Percentiles rank a stretch among this genome's conserved stretches.
phyloP scores from a whole-genome alignment of 257 asterid species.

The Nicotiana sylvestris region DNA sequence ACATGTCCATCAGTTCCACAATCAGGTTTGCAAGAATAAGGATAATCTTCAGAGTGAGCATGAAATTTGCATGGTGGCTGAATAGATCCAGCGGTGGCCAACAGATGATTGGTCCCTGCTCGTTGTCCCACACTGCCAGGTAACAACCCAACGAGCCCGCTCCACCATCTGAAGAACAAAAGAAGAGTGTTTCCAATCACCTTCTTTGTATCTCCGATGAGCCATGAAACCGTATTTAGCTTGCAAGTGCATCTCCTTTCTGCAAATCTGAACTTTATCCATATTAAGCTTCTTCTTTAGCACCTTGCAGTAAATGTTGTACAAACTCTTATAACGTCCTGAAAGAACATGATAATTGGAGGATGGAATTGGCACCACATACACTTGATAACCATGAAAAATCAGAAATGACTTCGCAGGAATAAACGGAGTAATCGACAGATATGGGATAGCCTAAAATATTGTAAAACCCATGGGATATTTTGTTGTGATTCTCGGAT shows the following conservation, averaged over 20 bases:
- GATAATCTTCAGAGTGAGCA: conserved; percentile 69
- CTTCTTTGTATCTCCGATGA: conserved; percentile 97
- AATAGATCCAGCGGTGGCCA: conserved; percentile 35
- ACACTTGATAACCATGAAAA: too few species aligned
- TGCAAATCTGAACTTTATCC: conserved; percentile 92
- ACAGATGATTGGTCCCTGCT: conserved; percentile 49
- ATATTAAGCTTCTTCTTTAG: conserved; percentile 74
- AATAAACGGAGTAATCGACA: too few species aligned
- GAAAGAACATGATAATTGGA: conserved; percentile 43
- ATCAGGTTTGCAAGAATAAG: conserved; percentile 64
- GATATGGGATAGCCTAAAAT: too few species aligned
- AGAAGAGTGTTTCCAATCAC: conserved; percentile 68
- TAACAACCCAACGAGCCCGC: conserved; percentile 97
- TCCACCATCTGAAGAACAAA: conserved; percentile 94
- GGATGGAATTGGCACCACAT: too few species aligned
- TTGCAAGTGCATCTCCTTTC: conserved; percentile 94
- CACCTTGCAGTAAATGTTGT: conserved; percentile 85
- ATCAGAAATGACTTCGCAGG: too few species aligned
- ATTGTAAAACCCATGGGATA: too few species aligned
- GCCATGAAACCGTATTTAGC: conserved; percentile 98
- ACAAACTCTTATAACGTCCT: conserved; percentile 90
- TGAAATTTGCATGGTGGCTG: conserved; percentile 81
- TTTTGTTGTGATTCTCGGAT: too few species aligned
- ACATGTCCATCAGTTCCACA: conserved; percentile 76
- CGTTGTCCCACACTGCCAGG: conserved; percentile 95